Percentiles rank a stretch among this genome's conserved stretches.
These are phyloP conservation scores for barrel medic (Medicago truncatula) DNA, from an alignment of 306 rosid genomes.

Conservation along the genomic window MtrunA17r5.0-ANR NC_053043.1:327501-328000, in stretches of 20 bases:
- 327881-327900: conserved; percentile 73
- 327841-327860: conserved; percentile 58
- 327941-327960: conserved; percentile 85
- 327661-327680: conserved; percentile 62
- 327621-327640: conserved; percentile 64
- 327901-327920: conserved; percentile 60
- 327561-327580: conserved; percentile 58
- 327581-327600: conserved; percentile 60
- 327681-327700: conserved; percentile 69
- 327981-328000: conserved; percentile 60
- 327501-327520: conserved; percentile 65
- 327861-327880: conserved; percentile 78
- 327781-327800: conserved; percentile 72
- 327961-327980: conserved; percentile 70
- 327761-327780: conserved; percentile 58
- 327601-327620: conserved; percentile 77
- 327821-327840: conserved; percentile 69
- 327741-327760: conserved; percentile 72
- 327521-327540: conserved; percentile 62
- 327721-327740: conserved; percentile 72
- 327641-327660: conserved; percentile 68
- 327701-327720: conserved; percentile 67
- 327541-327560: conserved; percentile 68
- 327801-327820: conserved; percentile 73
- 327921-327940: conserved; percentile 56